phyloP scores from a whole-genome alignment of 2,329 filamentous ascomycete genomes.

The Paraconiothyrium brasiliense region DNA sequence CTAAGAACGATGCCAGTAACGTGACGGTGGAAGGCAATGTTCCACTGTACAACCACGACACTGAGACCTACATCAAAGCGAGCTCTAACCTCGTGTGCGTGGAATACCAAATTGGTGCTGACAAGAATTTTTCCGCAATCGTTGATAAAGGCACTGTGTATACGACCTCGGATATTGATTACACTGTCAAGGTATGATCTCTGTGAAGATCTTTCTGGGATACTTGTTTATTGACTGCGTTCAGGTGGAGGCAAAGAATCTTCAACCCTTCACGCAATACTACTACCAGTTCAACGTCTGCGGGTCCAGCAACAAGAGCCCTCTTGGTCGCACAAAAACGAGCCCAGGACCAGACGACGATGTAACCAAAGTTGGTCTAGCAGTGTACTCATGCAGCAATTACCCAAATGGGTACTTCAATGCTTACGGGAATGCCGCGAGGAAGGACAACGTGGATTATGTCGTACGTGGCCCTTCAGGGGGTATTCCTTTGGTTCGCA shows the following conservation, averaged over 20 bases:
- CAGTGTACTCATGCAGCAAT: slow-evolving; percentile 75
- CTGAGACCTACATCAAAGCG: slow-evolving; percentile 60
- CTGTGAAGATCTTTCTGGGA: neutral
- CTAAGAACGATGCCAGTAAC: slow-evolving; percentile 48
- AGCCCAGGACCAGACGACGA: slow-evolving; percentile 64
- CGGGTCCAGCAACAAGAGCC: slow-evolving; percentile 66
- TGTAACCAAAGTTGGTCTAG: slow-evolving; percentile 66
- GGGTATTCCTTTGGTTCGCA: neutral
- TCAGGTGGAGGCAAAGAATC: slow-evolving; percentile 68
- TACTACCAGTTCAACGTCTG: slow-evolving; percentile 76
- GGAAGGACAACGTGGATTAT: slow-evolving; percentile 35
- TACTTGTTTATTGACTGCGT: slow-evolving; percentile 21
- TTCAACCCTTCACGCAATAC: slow-evolving; percentile 71
- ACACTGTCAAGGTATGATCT: slow-evolving; percentile 69
- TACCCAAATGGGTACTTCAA: slow-evolving; percentile 62
- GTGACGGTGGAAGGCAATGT: slow-evolving; percentile 64
- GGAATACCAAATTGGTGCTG: slow-evolving; percentile 66
- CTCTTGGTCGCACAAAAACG: slow-evolving; percentile 74
- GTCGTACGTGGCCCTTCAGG: slow-evolving; percentile 9
- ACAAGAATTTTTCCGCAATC: slow-evolving; percentile 56
- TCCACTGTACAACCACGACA: slow-evolving; percentile 61
- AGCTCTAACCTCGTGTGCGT: slow-evolving; percentile 72
- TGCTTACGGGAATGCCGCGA: slow-evolving; percentile 54
- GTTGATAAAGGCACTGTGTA: slow-evolving; percentile 69
- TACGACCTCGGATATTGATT: slow-evolving; percentile 77